A percentile compares a stretch with the other conserved stretches of the same genome.
These are phyloP conservation scores for Entamoeba histolytica DNA, from an alignment of 208 protist genomes.

Conservation along the genomic window DNA sequence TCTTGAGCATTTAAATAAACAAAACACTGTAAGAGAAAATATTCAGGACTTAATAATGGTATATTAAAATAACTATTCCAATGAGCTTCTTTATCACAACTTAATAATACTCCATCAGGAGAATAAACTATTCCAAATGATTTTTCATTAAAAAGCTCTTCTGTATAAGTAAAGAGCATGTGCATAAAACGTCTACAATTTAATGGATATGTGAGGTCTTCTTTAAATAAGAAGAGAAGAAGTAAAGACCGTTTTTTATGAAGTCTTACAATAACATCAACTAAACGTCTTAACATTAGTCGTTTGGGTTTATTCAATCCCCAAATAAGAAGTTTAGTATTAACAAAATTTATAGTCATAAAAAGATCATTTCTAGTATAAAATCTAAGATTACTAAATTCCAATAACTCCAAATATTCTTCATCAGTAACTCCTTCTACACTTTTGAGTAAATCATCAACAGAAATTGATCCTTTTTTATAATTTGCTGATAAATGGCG, in stretches of 20 bases:
- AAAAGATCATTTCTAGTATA: too few relatives aligned
- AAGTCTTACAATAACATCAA: neutral
- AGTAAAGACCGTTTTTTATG: neutral
- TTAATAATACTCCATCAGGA: neutral
- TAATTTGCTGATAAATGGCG: too few relatives aligned
- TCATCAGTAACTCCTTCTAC: too few relatives aligned
- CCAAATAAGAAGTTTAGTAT: too few relatives aligned
- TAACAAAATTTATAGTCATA: too few relatives aligned
- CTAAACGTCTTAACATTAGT: too few relatives aligned
- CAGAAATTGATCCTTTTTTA: too few relatives aligned
- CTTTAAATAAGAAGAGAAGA: neutral
- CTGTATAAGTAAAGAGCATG: neutral
- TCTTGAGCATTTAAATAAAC: neutral
- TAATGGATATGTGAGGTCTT: neutral
- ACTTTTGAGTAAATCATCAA: too few relatives aligned
- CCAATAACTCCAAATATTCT: too few relatives aligned
- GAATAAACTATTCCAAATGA: neutral
- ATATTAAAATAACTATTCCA: neutral
- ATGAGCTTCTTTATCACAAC: neutral
- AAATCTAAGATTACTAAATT: too few relatives aligned
- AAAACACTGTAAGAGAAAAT: neutral
- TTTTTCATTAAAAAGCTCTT: neutral
- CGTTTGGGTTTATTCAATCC: too few relatives aligned
- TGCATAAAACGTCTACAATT: neutral
- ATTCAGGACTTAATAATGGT: neutral